Conservation (phyloP, 768 basidiomycete species). For the Phaeotremella fagi region DNA sequence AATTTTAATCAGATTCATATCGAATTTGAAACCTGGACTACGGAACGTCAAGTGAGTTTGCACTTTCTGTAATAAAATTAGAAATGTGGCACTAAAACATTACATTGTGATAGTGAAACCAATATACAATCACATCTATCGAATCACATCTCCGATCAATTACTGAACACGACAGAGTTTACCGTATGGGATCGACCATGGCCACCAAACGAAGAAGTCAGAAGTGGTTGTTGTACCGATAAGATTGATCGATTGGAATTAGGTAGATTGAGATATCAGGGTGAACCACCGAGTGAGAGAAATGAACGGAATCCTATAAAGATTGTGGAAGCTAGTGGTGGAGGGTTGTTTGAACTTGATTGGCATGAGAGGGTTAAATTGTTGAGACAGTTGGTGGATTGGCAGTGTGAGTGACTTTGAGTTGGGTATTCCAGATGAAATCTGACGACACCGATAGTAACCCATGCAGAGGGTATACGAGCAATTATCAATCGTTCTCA, state of each 20-base stretch:
- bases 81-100: background rate
- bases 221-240: constrained; percentile 28
- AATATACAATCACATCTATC: constrained; percentile 33
- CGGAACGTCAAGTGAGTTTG: constrained; percentile 33
- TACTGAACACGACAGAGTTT: constrained; percentile 30
- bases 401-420: constrained; percentile 35
- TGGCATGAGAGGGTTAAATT: constrained; percentile 33
- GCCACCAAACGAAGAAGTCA: constrained; percentile 36
- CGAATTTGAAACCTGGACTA: constrained; percentile 34
- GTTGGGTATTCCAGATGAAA: background rate
- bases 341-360: constrained; percentile 40
- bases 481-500: constrained; percentile 22
- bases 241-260: constrained; percentile 18
- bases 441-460: constrained; percentile 15
- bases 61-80: background rate
- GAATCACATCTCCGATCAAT: constrained; percentile 27
- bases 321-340: constrained; percentile 20
- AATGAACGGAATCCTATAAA: constrained; percentile 23
- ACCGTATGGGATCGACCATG: constrained; percentile 43
- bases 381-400: constrained; percentile 40
- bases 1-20: constrained; percentile 33
- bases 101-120: constrained; percentile 19
- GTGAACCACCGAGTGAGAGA: constrained; percentile 26
- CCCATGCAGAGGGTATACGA: constrained; percentile 27
- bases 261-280: constrained; percentile 28